These are phyloP conservation scores for Psilocybe subaeruginosa DNA, from an alignment of 768 basidiomycete species.

Conservation along the genomic window DNA sequence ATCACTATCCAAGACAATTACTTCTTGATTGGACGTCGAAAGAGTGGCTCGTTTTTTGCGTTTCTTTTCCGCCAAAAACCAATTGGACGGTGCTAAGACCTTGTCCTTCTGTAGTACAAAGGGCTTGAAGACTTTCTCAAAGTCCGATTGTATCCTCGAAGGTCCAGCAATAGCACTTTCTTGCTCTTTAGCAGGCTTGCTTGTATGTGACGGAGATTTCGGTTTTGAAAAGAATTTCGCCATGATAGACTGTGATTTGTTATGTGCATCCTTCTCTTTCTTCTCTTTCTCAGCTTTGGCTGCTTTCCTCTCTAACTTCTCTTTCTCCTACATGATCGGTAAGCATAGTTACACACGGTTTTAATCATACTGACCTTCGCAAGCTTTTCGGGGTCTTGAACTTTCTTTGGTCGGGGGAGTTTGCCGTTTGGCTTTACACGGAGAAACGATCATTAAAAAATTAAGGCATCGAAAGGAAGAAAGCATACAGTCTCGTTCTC, in stretches of 20 bases:
- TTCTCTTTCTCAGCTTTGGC: slow-evolving; percentile 74
- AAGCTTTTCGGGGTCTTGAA: slow-evolving; percentile 56
- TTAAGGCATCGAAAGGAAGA: background rate
- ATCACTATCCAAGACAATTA: slow-evolving; percentile 66
- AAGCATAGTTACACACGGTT: background rate
- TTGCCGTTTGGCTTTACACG: slow-evolving; percentile 18
- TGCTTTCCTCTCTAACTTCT: slow-evolving; percentile 65
- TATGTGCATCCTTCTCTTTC: slow-evolving; percentile 69
- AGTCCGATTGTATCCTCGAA: slow-evolving; percentile 57
- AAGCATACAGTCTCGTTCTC: slow-evolving; percentile 44
- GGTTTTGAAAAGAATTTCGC: slow-evolving; percentile 77
- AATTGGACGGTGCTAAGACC: slow-evolving; percentile 72
- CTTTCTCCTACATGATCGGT: slow-evolving; percentile 57
- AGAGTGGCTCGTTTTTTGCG: slow-evolving; percentile 22
- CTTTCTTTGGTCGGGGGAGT: slow-evolving; percentile 50
- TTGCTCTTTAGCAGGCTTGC: slow-evolving; percentile 26
- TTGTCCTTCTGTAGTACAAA: slow-evolving; percentile 80
- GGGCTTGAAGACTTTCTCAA: slow-evolving; percentile 75
- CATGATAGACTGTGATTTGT: slow-evolving; percentile 77
- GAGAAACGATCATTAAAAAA: background rate
- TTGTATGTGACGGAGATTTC: slow-evolving; percentile 34
- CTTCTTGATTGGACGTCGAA: slow-evolving; percentile 34
- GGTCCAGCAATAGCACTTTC: slow-evolving; percentile 37
- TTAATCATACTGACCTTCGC: slow-evolving; percentile 45
- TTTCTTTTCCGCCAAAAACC: slow-evolving; percentile 50